These are phyloP conservation scores for Crepidotus variabilis DNA, from an alignment of 768 basidiomycete genomes.

Conservation along the genomic window DNA sequence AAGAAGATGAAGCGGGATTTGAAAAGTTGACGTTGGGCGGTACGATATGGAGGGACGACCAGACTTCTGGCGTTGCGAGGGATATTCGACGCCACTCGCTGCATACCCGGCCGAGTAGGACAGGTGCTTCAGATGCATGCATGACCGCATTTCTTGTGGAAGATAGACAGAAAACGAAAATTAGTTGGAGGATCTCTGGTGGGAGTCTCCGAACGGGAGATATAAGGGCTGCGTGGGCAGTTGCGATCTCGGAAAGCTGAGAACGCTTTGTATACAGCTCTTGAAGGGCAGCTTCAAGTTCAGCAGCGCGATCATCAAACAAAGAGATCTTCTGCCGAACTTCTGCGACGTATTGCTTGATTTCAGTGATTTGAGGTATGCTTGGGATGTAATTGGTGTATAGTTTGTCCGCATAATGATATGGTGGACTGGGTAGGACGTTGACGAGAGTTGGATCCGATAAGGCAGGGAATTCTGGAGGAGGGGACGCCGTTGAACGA, in stretches of 20 bases:
- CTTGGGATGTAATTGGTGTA: slow-evolving; percentile 23
- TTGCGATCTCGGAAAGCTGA: slow-evolving; percentile 9
- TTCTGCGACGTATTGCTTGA: slow-evolving; percentile 15
- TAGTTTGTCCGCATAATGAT: slow-evolving; percentile 18
- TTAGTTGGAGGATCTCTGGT: slow-evolving; percentile 21
- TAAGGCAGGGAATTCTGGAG: background rate
- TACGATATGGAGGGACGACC: slow-evolving; percentile 23
- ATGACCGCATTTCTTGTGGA: slow-evolving; percentile 23
- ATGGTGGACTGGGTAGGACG: slow-evolving; percentile 7
- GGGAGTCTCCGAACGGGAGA: slow-evolving; percentile 22
- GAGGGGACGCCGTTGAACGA: background rate
- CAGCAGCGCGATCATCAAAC: slow-evolving; percentile 16
- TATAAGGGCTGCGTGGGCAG: slow-evolving; percentile 18
- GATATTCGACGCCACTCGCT: slow-evolving; percentile 23
- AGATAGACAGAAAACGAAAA: slow-evolving; percentile 23
- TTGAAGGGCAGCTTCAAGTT: slow-evolving; percentile 14
- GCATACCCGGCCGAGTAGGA: slow-evolving; percentile 24
- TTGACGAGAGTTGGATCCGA: background rate
- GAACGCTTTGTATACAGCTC: slow-evolving; percentile 12
- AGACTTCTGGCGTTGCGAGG: slow-evolving; percentile 21
- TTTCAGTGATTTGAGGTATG: slow-evolving; percentile 15
- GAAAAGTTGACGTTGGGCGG: slow-evolving; percentile 21
- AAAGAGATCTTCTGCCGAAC: slow-evolving; percentile 15
- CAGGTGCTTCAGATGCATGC: slow-evolving; percentile 22
- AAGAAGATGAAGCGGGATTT: slow-evolving; percentile 14